A percentile compares a stretch with the other conserved stretches of the same genome.
These are phyloP conservation scores for Bipolaris bicolor DNA, from an alignment of 2,329 filamentous ascomycete species.

Conservation along the genomic window DNA sequence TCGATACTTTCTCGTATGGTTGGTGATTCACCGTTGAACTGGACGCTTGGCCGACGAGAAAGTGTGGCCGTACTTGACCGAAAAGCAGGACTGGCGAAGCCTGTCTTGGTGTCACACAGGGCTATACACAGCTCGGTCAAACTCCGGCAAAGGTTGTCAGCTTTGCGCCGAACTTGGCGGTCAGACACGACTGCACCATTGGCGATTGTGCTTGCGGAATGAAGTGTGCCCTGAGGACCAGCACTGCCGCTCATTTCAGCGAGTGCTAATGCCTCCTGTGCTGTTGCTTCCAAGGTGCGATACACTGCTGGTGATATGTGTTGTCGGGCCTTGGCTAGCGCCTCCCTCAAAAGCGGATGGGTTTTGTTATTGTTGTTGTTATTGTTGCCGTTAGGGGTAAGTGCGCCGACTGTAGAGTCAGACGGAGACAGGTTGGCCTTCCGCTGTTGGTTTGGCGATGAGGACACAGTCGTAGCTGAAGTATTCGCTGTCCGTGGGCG, in stretches of 20 bases:
- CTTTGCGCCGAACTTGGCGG: conserved; percentile 84
- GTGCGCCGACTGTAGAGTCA: conserved; percentile 53
- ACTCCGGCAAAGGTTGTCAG: conserved; percentile 89
- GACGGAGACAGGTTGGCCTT: conserved; percentile 56
- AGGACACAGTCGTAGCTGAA: conserved; percentile 86
- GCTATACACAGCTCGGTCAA: conserved; percentile 91
- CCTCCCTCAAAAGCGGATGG: conserved; percentile 80
- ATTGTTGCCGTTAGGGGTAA: conserved; percentile 53
- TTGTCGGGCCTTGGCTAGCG: conserved; percentile 77
- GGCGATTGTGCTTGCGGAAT: conserved; percentile 69
- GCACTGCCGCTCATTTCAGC: conserved; percentile 77
- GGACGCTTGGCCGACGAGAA: conserved; percentile 45
- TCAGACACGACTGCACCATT: conserved; percentile 70
- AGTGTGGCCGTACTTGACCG: conserved; percentile 29
- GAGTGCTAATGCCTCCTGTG: conserved; percentile 79
- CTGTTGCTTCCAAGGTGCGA: conserved; percentile 78
- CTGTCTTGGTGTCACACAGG: conserved; percentile 57
- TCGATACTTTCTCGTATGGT: conserved; percentile 44
- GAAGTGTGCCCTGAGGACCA: conserved; percentile 66
- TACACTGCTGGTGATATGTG: conserved; percentile 75
- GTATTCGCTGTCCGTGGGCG: conserved; percentile 90
- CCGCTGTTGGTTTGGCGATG: conserved; percentile 77
- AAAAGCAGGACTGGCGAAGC: conserved; percentile 39
- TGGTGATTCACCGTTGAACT: conserved; percentile 46
- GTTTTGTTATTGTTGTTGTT: conserved; percentile 62